Base-by-base conservation (phyloP, 768 basidiomycete genomes). In the Xerocomellus intermedius region DNA sequence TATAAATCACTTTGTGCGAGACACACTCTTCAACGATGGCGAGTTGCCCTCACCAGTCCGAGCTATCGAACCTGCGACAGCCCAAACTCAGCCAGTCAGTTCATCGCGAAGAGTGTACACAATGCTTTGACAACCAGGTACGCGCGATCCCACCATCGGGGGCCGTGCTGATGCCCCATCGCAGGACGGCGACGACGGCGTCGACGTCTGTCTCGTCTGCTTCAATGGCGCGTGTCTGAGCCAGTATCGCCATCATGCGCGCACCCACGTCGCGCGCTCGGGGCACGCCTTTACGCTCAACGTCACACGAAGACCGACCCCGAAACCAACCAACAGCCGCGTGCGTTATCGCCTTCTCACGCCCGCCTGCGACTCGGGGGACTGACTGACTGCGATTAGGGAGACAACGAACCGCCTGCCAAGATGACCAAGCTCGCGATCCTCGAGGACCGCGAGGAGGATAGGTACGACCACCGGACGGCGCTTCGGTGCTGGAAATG, bases 81-180 rank as follows among this genome's bases (percentile, higher is more conserved):
- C 91, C 91, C 0, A 80, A 72, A 45, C 73, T 87, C 0, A 85
- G 82, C 5, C 87, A 93, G 57, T 80, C 81, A 0, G 90, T 94
- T 0, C 86, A 94, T 62, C 76, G 94, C 8, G 93, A 97, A 73
- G 95, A 98, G 71, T 99, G 96, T 66, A 97, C 95, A 0, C 94
- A 95, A 55, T 99, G 96, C 67, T 99, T 98, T 68, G 95, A 98
- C 71, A 84, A 83, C 64, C 95, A 98, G 83, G 93, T 87, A 21
- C 41, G 68, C 47, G 3, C 47, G 54, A 59, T 58, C 52, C 24
- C 12, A 8, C 37, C 33, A 54, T 62, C 53, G 16, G 38, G 6
- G 1, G n/a, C 17, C 14, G 19, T 41, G 52, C 50, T 48, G 44
- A 54, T 19, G 28, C 28, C 16, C 21, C 24, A 21, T 33, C 41